These are phyloP conservation scores for Brassica hybrid DNA, from an alignment of 441 rosid species.

Conservation along the genomic window DNA sequence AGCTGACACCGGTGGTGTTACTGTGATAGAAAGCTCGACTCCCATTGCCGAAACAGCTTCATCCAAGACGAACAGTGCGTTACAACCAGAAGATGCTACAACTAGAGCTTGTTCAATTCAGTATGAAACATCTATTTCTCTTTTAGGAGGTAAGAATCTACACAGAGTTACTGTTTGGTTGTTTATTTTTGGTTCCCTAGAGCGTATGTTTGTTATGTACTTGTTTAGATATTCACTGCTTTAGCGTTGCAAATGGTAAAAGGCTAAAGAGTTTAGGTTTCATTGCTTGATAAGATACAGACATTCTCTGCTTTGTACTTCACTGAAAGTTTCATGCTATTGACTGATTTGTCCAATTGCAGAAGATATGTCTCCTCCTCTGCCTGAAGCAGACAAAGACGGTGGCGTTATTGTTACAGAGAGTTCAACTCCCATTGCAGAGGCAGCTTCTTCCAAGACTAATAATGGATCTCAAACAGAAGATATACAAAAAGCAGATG, in stretches of 20 bases:
- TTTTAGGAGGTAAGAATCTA: not conserved
- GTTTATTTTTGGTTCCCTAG: not conserved
- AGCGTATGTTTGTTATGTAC: not conserved
- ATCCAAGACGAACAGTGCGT: constrained; percentile 11
- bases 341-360: constrained; percentile 18
- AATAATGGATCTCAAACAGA: constrained; percentile 33
- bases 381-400: constrained; percentile 35
- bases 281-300: not conserved
- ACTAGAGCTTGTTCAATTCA: constrained; percentile 12
- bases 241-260: constrained; percentile 10
- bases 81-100: constrained; percentile 30
- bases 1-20: constrained; percentile 23
- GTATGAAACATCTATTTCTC: constrained; percentile 47
- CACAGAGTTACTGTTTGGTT: constrained; percentile 7
- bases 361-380: constrained; percentile 48
- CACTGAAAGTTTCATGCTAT: not conserved
- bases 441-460: constrained; percentile 18
- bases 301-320: not conserved
- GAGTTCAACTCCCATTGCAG: constrained; percentile 23
- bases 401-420: constrained; percentile 27
- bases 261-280: constrained; percentile 1
- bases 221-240: not conserved
- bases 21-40: constrained; percentile 37
- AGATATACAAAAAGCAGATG: constrained; percentile 32
- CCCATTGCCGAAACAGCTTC: constrained; percentile 19